These are phyloP conservation scores for Nemania serpens DNA, from an alignment of 2,329 filamentous ascomycete species.

Conservation along the genomic window DNA sequence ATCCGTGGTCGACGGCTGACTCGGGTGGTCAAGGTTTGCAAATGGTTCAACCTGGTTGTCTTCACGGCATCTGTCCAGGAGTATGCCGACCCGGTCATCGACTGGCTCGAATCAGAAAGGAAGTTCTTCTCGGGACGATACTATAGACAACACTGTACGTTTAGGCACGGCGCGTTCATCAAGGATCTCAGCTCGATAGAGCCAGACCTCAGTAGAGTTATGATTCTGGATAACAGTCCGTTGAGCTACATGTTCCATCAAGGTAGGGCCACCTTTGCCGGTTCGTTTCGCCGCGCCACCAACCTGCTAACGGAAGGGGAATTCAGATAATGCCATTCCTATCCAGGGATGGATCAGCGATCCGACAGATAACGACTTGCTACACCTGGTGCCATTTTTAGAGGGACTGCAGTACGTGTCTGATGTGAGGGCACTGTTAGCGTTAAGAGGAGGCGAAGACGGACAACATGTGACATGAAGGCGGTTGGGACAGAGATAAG, in stretches of 20 bases:
- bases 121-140: constrained; percentile 95
- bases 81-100: constrained; percentile 97
- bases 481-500: constrained; percentile 7
- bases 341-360: constrained; percentile 99
- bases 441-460: constrained; percentile 83
- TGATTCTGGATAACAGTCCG: constrained; percentile 98
- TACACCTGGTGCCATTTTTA: constrained; percentile 89
- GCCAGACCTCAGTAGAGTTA: constrained; percentile 94
- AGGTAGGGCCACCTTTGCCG: constrained; percentile 60
- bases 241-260: constrained; percentile 98
- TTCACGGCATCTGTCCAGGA: constrained; percentile 98
- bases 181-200: constrained; percentile 96
- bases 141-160: constrained; percentile 97
- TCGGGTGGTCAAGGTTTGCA: constrained; percentile 67
- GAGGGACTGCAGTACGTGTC: constrained; percentile 97
- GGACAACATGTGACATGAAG: constrained; percentile 53
- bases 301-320: constrained; percentile 27
- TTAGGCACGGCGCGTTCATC: constrained; percentile 94
- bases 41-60: constrained; percentile 97
- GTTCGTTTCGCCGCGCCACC: constrained; percentile 14
- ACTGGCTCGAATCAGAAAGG: constrained; percentile 95
- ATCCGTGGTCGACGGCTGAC: constrained; percentile 31
- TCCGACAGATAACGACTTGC: constrained; percentile 91
- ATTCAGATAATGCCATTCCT: constrained; percentile 92
- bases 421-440: constrained; percentile 88